Evolutionary conservation across 179 eudicot species (phyloP), one percentile per base, ranked within the genome.

Genomic region (Camellia oleifera): DNA sequence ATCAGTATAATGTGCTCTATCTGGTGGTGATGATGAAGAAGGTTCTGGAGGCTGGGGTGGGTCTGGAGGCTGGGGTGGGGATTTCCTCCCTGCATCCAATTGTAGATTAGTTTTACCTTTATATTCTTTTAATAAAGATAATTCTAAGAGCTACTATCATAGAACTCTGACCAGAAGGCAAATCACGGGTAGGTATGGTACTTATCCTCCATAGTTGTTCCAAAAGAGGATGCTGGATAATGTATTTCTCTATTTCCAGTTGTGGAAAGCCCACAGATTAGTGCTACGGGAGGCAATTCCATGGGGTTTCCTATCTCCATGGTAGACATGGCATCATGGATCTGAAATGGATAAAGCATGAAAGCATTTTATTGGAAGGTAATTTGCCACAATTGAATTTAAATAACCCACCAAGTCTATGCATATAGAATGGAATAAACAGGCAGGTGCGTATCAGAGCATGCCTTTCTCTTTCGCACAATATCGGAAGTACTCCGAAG

Each of bases 201-300:
- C 84, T 83, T 81, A 82, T 87, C 82, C 75, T 77, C 99, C 99
- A 94, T 57, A 88, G 76, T 77, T 92, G 23, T 20, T 20, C 84
- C 80, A 90, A 77, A 76, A 97, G 92, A 15, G 90, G 90, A 88
- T 64, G 74, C 75, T 67, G 98, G 99, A 78, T 90, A 97, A 84
- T 97, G 69, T 18, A 85, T 72, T 84, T 85, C 85, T 45, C 77
- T 50, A 79, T 71, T 77, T 79, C 81, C 86, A 79, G 77, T 80
- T 62, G 81, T 84, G 44, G 89, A 52, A 61, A 92, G 78, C 69
- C 87, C 91, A 84, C 82, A 89, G 63, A 83, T 68, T 71, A 97
- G 82, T 42, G 86, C 93, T 44, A 83, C 84, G 62, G 98, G 97
- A 77, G 99, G 99, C 78, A 94, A 72, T 15, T 94, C 93, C 89